Conservation (phyloP, 768 basidiomycete species). For the Lactarius deliciosus region DNA sequence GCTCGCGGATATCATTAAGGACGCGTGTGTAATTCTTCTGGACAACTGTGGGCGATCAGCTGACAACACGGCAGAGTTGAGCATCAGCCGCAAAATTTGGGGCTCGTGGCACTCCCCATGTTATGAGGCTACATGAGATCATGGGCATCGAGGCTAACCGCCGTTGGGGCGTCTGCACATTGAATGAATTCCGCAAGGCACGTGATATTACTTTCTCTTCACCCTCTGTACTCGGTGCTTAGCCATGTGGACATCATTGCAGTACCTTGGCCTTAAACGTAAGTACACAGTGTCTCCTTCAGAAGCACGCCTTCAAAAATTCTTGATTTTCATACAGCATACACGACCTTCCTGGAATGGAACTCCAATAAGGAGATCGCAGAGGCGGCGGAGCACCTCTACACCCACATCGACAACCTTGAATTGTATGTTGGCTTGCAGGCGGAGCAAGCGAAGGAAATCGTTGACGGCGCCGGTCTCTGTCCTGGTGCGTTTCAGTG, state of each 20-base stretch:
- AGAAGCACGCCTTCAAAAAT: not conserved
- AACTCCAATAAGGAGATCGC: conserved; percentile 71
- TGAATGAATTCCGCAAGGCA: conserved; percentile 81
- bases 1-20: conserved; percentile 62
- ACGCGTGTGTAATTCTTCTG: conserved; percentile 52
- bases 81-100: conserved; percentile 70
- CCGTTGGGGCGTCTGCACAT: conserved; percentile 75
- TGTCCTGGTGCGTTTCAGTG: conserved; percentile 63
- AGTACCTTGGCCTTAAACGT: conserved; percentile 81
- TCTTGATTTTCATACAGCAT: conserved; percentile 44
- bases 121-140: conserved; percentile 75
- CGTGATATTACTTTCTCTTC: conserved; percentile 12
- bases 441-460: conserved; percentile 73
- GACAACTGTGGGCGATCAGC: not conserved
- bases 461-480: conserved; percentile 77
- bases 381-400: conserved; percentile 71
- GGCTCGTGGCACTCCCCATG: conserved; percentile 68
- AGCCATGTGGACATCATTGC: not conserved
- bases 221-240: not conserved
- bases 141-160: conserved; percentile 83
- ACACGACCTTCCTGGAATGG: conserved; percentile 74
- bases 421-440: conserved; percentile 85
- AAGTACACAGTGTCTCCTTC: conserved; percentile 29
- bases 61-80: conserved; percentile 50
- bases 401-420: conserved; percentile 71